Evolutionary conservation across 1,284 basidiomycete genomes (phyloP), one percentile per base, ranked within the genome.

Genomic region (Bondarzewia mesenterica): DNA sequence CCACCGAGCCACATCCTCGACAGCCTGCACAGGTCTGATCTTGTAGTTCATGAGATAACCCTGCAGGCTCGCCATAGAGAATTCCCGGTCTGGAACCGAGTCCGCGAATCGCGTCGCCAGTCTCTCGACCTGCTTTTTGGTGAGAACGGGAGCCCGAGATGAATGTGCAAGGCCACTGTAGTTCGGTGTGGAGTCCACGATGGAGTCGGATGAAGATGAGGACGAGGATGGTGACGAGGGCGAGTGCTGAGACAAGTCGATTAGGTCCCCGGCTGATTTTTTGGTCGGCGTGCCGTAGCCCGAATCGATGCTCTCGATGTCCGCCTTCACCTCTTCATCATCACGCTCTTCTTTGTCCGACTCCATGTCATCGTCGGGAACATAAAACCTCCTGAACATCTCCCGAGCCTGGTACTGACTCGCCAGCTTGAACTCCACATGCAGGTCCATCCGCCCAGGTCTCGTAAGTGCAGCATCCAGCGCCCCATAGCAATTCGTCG

Each of bases 361-460:
- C n/a, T 39, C 10, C 22, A 29, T 60, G 32, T 62, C 62, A 4
- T 52, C 52, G 4, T 52, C 52, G 1, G 67, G 80, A 3, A 77
- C 63, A 58, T 82, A 89, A 67, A 89, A 89, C 46, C 74, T 70
- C 40, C 68, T 71, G 63, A 79, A 89, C 2, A 89, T 65, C 55
- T 80, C 74, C 32, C 63, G 63, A 1, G 80, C 82, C 57, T 89
- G 85, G 63, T 73, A 78, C 49, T 68, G 73, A 59, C 80, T 84
- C 7, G 86, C 80, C 20, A 80, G 69, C 55, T 75, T 75, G 64
- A 88, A 89, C 56, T 86, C 77, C 48, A 89, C 66, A 56, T 86
- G 83, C n/a, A 88, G 57, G 60, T 89, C 86, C 75, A 89, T 82
- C 5, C 86, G 79, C 32, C 87, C 87, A 2, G 86, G 82, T n/a